Base-by-base conservation (phyloP, 768 basidiomycete genomes). In the Tricholoma flavovirens region DNA sequence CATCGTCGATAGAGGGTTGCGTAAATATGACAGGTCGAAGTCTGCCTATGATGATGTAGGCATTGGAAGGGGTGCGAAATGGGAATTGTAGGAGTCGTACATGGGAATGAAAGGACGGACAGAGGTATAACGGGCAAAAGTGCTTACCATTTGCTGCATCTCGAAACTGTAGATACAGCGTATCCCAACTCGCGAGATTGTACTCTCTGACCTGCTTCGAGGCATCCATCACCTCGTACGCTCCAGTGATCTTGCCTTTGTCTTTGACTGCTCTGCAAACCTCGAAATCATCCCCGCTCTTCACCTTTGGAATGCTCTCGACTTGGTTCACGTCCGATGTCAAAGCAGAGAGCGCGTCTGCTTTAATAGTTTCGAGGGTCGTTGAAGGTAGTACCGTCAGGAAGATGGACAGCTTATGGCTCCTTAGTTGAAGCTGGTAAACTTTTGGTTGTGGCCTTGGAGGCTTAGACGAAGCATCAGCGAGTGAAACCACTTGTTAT, bases 371-470 rank as follows among this genome's bases (percentile, higher is more conserved):
- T 11, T 69, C 74, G 64, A 91, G 73, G 5, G 80, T 81, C 8
- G 77, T 77, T 32, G 75, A 77, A 7, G 81, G 83, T 40, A 76
- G 69, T 9, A 78, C 75, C 6, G 83, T 81, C 59, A 86, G 70
- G 62, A 86, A 77, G 60, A 89, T 72, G 5, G 84, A 84, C 51
- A 87, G 71, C 60, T 82, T 87, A 73, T 90, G 87, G 0, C 87
- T 86, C 64, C 87, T 88, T 60, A 90, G 68, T n/a, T 83, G 75
- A 15, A 90, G 64, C 53, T 87, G 83, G 70, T 84, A 84, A 49
- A 81, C 73, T 70, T 84, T 88, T 7, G 84, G 83, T 38, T 77
- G 77, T 12, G 73, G 60, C 64, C 80, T 77, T 11, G 74, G 77
- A 24, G 83, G 83, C 86, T 63, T 36, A 55, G 8, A 49, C 46